Evolutionary conservation across 2,329 filamentous ascomycete species (phyloP).

Genomic region (Pseudogymnoascus sp.): DNA sequence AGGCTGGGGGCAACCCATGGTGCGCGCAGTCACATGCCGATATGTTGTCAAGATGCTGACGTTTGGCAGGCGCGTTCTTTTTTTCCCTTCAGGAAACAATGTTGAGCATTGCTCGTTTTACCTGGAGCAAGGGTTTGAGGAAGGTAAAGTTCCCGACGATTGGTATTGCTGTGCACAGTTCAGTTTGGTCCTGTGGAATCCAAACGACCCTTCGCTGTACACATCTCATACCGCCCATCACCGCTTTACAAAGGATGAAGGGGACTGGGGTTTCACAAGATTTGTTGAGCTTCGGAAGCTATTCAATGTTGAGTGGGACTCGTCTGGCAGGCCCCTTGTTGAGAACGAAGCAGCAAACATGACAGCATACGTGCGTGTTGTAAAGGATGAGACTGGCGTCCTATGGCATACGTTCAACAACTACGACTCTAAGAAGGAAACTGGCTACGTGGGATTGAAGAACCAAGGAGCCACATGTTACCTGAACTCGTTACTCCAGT

Average conservation of each 20-base stretch:
- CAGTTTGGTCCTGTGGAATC: constrained; percentile 87
- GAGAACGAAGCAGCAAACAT: constrained; percentile 72
- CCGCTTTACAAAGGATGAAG: constrained; percentile 91
- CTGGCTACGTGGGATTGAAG: constrained; percentile 90
- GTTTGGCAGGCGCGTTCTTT: constrained; percentile 68
- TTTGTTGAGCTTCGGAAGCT: constrained; percentile 84
- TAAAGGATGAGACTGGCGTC: constrained; percentile 82
- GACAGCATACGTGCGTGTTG: constrained; percentile 72
- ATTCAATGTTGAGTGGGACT: constrained; percentile 72
- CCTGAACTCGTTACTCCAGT: constrained; percentile 76
- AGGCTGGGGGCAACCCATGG: constrained; percentile 84
- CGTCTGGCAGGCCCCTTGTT: constrained; percentile 59
- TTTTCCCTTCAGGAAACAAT: constrained; percentile 93
- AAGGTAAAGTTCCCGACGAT: constrained; percentile 69
- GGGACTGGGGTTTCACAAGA: constrained; percentile 97
- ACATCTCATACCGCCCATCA: constrained; percentile 80
- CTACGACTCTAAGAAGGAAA: constrained; percentile 99
- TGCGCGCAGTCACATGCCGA: constrained; percentile 35
- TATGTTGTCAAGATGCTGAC: neutral
- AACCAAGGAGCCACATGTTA: constrained; percentile 95
- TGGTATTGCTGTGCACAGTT: constrained; percentile 98
- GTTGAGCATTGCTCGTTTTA: constrained; percentile 92
- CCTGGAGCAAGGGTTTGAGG: constrained; percentile 85
- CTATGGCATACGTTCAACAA: constrained; percentile 87
- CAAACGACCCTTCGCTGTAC: constrained; percentile 80